Evolutionary conservation across 495 filamentous ascomycete genomes (phyloP).

Genomic region (Astrocystis sublimbata): DNA sequence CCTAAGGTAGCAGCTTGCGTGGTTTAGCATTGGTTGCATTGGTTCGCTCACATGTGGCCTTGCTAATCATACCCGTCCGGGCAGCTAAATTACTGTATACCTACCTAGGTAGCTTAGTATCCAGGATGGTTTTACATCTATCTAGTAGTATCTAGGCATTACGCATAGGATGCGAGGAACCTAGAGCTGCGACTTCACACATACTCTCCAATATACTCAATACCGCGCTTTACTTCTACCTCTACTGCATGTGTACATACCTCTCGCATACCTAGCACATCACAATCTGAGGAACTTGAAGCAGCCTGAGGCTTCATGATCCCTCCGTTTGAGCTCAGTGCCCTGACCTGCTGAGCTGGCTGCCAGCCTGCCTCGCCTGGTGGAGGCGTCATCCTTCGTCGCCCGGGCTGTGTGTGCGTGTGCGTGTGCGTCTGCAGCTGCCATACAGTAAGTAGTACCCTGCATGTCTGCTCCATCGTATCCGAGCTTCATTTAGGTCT

Average conservation of each 20-base stretch:
- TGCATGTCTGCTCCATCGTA: conserved; percentile 6
- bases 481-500: not conserved
- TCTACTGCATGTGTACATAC: too few relatives aligned
- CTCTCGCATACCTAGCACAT: too few relatives aligned
- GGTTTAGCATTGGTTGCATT: conserved; percentile 6
- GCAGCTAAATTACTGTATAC: conserved; percentile 9
- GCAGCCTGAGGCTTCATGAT: not conserved
- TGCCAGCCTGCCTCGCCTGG: too few relatives aligned
- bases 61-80: conserved; percentile 9
- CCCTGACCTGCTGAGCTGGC: not conserved
- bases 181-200: conserved; percentile 19
- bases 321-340: not conserved
- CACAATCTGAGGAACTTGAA: too few relatives aligned
- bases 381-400: not conserved
- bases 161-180: conserved; percentile 9
- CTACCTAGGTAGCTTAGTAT: too few relatives aligned
- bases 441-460: conserved; percentile 10
- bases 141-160: too few relatives aligned
- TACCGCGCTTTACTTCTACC: not conserved
- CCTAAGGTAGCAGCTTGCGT: too few relatives aligned
- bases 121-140: too few relatives aligned
- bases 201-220: not conserved
- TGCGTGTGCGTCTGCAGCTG: too few relatives aligned
- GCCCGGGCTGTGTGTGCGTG: too few relatives aligned
- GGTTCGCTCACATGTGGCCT: conserved; percentile 1